phyloP scores from a whole-genome alignment of 1,284 basidiomycete genomes.

The Boletus smithii region DNA sequence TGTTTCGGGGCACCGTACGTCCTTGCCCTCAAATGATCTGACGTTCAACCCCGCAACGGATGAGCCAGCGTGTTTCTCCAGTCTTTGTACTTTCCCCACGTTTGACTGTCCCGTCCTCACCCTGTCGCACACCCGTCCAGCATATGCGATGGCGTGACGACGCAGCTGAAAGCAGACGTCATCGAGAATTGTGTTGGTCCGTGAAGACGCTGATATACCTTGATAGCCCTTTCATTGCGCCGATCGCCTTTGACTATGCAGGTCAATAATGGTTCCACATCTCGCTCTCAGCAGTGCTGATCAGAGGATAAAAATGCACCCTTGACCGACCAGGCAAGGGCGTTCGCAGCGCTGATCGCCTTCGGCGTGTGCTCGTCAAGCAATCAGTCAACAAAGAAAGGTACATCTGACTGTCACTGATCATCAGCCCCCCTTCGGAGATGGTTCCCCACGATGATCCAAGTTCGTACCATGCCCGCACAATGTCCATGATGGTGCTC shows the following conservation, averaged over 20 bases:
- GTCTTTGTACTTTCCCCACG: not conserved
- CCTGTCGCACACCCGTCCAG: conserved; percentile 49
- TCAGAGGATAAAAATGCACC: no score
- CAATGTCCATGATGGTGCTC: no score
- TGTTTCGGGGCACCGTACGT: conserved; percentile 58
- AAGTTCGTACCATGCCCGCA: no score
- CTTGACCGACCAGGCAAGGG: no score
- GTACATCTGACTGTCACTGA: no score
- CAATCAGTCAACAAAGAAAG: no score
- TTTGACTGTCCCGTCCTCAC: not conserved
- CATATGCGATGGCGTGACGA: conserved; percentile 10
- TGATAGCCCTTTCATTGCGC: conserved; percentile 37
- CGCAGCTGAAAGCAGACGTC: conserved; percentile 44
- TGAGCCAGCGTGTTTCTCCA: conserved; percentile 19
- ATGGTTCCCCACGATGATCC: no score
- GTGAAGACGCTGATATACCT: conserved; percentile 12
- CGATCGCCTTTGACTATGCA: conserved; percentile 51
- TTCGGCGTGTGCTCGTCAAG: no score
- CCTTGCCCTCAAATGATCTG: conserved; percentile 43
- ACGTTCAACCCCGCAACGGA: conserved; percentile 43
- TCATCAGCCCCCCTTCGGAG: no score
- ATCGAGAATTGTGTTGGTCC: conserved; percentile 47
- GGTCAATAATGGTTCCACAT: conserved; percentile 32
- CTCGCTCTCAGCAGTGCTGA: conserved; percentile 19
- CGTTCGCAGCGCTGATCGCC: no score